Conservation (phyloP, 345 rosid genomes). For the Syzygium grande region DNA sequence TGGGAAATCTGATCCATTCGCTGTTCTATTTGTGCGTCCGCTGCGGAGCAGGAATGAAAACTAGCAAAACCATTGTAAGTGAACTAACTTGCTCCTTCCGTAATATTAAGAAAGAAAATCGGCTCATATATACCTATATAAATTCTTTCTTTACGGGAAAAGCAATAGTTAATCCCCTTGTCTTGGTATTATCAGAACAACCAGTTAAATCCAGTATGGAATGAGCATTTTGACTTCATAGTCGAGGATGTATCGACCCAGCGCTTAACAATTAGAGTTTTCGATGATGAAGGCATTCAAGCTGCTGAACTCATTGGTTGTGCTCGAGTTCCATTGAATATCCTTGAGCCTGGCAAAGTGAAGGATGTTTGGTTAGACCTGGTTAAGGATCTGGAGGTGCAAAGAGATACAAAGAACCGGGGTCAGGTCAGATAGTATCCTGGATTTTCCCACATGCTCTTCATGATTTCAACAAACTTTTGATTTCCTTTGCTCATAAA, state of each 20-base stretch:
- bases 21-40: conserved; percentile 70
- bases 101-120: neutral
- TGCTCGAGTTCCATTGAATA: conserved; percentile 49
- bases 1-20: conserved; percentile 94
- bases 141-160: neutral
- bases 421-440: conserved; percentile 48
- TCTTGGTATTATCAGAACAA: conserved; percentile 38
- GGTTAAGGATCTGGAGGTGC: conserved; percentile 76
- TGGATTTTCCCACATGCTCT: neutral
- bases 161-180: neutral
- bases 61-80: conserved; percentile 74
- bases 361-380: conserved; percentile 76
- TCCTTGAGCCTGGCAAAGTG: conserved; percentile 77
- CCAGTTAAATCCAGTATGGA: conserved; percentile 84
- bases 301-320: conserved; percentile 75
- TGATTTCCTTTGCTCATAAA: neutral
- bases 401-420: conserved; percentile 77
- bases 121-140: neutral
- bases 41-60: conserved; percentile 53
- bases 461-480: neutral
- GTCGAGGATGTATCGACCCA: conserved; percentile 81
- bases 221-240: conserved; percentile 76
- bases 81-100: neutral
- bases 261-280: conserved; percentile 64
- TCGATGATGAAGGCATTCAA: conserved; percentile 83